phyloP scores from a whole-genome alignment of 2,329 filamentous ascomycete genomes.

The Nemania diffusa region DNA sequence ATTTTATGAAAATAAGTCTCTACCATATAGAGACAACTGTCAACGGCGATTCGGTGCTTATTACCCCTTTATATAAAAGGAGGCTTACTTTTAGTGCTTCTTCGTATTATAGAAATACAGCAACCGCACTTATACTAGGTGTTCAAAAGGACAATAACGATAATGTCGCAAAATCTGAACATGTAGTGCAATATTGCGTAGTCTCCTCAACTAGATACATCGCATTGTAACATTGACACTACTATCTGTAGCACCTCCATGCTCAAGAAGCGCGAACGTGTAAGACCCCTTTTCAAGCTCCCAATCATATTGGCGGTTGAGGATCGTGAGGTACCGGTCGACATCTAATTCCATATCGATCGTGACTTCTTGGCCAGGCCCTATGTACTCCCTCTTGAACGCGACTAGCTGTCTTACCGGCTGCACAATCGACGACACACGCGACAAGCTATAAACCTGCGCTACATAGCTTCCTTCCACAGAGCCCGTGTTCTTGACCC shows the following conservation, averaged over 20 bases:
- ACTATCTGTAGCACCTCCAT: constrained; percentile 52
- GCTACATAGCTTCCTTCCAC: constrained; percentile 53
- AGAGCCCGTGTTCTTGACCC: constrained; percentile 50
- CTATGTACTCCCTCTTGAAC: constrained; percentile 54
- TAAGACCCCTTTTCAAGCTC: constrained; percentile 57
- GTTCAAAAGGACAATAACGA: too few relatives aligned
- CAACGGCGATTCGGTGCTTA: too few relatives aligned
- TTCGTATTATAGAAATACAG: too few relatives aligned
- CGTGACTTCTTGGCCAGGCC: constrained; percentile 45
- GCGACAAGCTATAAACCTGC: constrained; percentile 55
- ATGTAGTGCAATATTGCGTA: neutral
- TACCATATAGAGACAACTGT: too few relatives aligned
- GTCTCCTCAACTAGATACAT: constrained; percentile 44
- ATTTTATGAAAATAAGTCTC: too few relatives aligned
- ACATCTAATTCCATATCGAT: constrained; percentile 53
- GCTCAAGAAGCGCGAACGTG: constrained; percentile 54
- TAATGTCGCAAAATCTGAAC: too few relatives aligned
- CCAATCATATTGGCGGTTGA: constrained; percentile 56
- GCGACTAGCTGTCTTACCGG: constrained; percentile 57
- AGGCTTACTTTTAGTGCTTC: too few relatives aligned
- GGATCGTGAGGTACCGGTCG: constrained; percentile 55
- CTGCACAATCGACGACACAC: constrained; percentile 54
- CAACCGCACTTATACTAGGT: too few relatives aligned
- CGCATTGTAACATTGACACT: constrained; percentile 53
- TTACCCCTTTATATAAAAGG: too few relatives aligned